A percentile compares a stretch with the other conserved stretches of the same genome.
Conservation (phyloP, 805 yeast genomes). For the Lachancea thermotolerans region DNA sequence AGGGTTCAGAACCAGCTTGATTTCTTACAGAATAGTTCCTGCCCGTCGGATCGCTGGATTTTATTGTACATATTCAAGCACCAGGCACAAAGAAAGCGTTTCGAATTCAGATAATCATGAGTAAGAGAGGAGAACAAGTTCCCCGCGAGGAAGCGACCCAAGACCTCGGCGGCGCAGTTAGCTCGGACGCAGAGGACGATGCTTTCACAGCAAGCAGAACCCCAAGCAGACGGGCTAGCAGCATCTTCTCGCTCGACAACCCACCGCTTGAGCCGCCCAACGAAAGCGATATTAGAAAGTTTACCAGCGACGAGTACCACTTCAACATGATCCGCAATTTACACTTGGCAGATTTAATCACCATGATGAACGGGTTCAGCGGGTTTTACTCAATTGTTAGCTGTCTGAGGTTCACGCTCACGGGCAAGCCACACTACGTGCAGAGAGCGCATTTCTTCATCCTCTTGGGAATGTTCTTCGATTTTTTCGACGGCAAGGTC, state of each 20-base stretch:
- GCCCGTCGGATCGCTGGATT: too few species aligned
- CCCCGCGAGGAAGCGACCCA: neutral
- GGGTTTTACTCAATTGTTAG: slow-evolving; percentile 89
- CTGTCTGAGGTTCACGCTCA: slow-evolving; percentile 71
- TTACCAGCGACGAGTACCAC: slow-evolving; percentile 78
- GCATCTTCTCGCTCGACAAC: slow-evolving; percentile 45
- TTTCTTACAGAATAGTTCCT: too few species aligned
- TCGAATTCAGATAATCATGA: neutral
- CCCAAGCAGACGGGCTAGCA: slow-evolving; percentile 48
- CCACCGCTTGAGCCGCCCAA: slow-evolving; percentile 69
- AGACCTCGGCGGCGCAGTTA: slow-evolving; percentile 4
- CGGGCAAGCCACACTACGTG: slow-evolving; percentile 60
- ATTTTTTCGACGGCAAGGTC: slow-evolving; percentile 94
- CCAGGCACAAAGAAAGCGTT: neutral
- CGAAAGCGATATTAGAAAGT: slow-evolving; percentile 66
- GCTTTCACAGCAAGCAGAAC: slow-evolving; percentile 22
- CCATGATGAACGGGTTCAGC: slow-evolving; percentile 86
- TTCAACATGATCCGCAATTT: slow-evolving; percentile 78
- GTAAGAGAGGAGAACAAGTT: neutral
- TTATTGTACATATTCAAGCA: too few species aligned
- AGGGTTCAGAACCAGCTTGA: too few species aligned
- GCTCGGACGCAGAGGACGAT: slow-evolving; percentile 14
- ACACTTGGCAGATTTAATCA: slow-evolving; percentile 94
- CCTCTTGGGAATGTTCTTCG: slow-evolving; percentile 88
- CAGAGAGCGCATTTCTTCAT: slow-evolving; percentile 88